Conservation (phyloP, 257 asterid genomes). For the Fraxinus pennsylvanica region DNA sequence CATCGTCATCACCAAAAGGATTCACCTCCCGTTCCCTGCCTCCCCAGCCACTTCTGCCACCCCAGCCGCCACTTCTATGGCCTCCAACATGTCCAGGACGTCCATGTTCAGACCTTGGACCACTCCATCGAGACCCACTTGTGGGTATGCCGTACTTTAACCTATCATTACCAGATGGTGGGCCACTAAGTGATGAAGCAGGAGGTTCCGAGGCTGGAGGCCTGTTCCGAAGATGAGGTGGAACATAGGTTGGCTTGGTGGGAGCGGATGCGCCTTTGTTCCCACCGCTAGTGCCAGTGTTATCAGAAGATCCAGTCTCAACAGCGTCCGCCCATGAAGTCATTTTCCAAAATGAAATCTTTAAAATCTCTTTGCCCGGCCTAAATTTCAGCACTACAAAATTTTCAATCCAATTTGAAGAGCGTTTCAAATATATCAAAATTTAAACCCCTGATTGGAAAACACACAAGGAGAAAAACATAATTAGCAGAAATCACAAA, state of each 20-base stretch:
- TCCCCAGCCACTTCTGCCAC: constrained; percentile 53
- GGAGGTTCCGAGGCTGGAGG: constrained; percentile 53
- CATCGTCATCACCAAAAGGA: constrained; percentile 71
- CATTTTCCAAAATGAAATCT: constrained; percentile 34
- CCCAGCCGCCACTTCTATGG: constrained; percentile 56
- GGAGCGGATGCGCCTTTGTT: constrained; percentile 50
- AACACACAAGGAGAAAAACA: background rate
- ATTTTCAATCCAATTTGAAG: background rate
- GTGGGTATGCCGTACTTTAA: constrained; percentile 52
- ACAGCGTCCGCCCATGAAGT: constrained; percentile 90
- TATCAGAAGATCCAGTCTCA: constrained; percentile 54
- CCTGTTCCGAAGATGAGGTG: constrained; percentile 80
- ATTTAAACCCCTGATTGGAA: background rate
- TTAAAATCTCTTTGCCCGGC: background rate
- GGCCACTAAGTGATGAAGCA: constrained; percentile 53
- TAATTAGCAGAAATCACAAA: background rate
- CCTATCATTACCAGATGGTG: constrained; percentile 55
- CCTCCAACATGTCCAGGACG: constrained; percentile 54
- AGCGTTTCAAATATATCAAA: background rate
- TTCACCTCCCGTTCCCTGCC: constrained; percentile 70
- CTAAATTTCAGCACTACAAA: background rate
- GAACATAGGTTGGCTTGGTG: constrained; percentile 64
- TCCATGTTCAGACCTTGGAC: constrained; percentile 59
- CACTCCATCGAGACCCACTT: constrained; percentile 58
- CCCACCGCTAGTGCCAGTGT: constrained; percentile 44